Evolutionary conservation across 331 rosid genomes (phyloP).

Genomic region (Malus hybrid): DNA sequence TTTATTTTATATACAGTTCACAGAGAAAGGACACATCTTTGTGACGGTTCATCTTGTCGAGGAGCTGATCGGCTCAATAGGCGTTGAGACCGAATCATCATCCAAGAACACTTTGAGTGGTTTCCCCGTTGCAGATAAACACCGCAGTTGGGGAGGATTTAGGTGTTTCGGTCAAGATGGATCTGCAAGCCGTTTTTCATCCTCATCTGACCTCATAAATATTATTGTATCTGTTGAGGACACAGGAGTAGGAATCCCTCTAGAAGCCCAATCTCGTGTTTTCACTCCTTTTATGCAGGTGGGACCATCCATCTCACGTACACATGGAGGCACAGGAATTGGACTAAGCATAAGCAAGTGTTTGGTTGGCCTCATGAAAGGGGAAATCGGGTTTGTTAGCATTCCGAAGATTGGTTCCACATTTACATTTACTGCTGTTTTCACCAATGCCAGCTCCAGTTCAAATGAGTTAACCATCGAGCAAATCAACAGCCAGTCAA

Average conservation of each 20-base stretch:
- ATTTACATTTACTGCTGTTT: constrained; percentile 62
- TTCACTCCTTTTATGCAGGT: constrained; percentile 81
- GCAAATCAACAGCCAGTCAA: constrained; percentile 37
- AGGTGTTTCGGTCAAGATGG: constrained; percentile 35
- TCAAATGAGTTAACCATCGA: constrained; percentile 31
- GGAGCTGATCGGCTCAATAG: constrained; percentile 58
- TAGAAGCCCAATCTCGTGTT: constrained; percentile 48
- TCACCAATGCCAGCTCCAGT: constrained; percentile 25
- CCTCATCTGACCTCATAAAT: constrained; percentile 33
- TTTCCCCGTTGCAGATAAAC: constrained; percentile 52
- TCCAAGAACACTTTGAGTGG: constrained; percentile 71
- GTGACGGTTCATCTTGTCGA: constrained; percentile 77
- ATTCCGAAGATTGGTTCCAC: constrained; percentile 61
- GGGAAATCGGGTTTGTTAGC: constrained; percentile 64
- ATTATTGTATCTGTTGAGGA: constrained; percentile 67
- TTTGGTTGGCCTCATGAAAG: constrained; percentile 64
- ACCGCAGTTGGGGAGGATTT: constrained; percentile 66
- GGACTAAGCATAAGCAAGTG: constrained; percentile 78
- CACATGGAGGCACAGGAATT: constrained; percentile 70
- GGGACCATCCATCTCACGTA: constrained; percentile 61
- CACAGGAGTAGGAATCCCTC: constrained; percentile 64
- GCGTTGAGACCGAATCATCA: constrained; percentile 55
- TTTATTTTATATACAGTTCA: constrained; percentile 53
- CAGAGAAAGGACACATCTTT: constrained; percentile 83
- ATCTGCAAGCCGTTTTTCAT: constrained; percentile 18